Evolutionary conservation across 441 rosid species (phyloP).

Genomic region (Pelargonium fulgidum): DNA sequence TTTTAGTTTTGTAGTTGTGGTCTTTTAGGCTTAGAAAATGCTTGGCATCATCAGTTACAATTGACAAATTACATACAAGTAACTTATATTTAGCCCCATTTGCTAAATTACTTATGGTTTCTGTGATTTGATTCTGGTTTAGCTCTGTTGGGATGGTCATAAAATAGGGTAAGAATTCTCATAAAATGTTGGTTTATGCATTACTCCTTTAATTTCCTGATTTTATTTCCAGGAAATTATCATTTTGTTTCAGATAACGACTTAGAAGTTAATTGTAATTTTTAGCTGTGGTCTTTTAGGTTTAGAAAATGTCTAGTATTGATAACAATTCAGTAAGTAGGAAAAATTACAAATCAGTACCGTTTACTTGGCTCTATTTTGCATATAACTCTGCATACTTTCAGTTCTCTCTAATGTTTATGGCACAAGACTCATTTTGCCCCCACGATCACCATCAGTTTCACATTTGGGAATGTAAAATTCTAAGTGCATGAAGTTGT

Average conservation of each 20-base stretch:
- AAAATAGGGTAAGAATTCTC: neutral
- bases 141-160: neutral
- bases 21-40: neutral
- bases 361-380: too few species aligned
- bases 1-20: neutral
- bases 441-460: too few species aligned
- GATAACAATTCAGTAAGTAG: neutral
- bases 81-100: too few species aligned
- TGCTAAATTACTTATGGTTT: too few species aligned
- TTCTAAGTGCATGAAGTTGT: too few species aligned
- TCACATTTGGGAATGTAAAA: too few species aligned
- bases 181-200: neutral
- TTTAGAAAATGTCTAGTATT: neutral
- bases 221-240: neutral
- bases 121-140: too few species aligned
- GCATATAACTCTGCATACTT: too few species aligned
- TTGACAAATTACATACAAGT: too few species aligned
- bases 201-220: neutral
- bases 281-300: neutral
- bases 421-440: too few species aligned
- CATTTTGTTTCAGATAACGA: neutral
- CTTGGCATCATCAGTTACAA: neutral
- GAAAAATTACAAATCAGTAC: too few species aligned
- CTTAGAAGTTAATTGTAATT: neutral
- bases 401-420: too few species aligned